Conservation (phyloP, 2,329 filamentous ascomycete genomes). For the Fulvia fulva region DNA sequence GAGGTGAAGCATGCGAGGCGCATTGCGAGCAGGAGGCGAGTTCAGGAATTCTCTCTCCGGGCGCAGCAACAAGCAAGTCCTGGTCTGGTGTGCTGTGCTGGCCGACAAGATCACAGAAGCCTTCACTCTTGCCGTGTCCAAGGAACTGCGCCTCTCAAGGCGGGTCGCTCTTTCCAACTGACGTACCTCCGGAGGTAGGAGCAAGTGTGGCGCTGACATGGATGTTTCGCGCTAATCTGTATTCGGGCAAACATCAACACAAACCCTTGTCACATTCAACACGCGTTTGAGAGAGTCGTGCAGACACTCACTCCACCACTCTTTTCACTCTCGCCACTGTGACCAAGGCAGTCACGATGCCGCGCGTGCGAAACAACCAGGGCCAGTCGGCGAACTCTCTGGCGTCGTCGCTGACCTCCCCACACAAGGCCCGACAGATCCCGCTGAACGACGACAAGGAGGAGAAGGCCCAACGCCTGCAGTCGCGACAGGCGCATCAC, state of each 20-base stretch:
- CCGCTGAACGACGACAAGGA: constrained; percentile 92
- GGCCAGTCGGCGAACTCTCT: constrained; percentile 43
- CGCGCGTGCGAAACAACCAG: constrained; percentile 40
- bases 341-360: constrained; percentile 25
- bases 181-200: background rate
- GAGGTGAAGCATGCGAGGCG: background rate
- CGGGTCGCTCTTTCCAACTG: background rate
- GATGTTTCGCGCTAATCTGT: background rate
- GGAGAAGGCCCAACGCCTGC: constrained; percentile 83
- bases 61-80: background rate
- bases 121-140: background rate
- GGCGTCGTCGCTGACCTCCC: constrained; percentile 38
- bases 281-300: background rate
- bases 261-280: background rate
- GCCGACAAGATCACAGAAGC: background rate
- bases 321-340: background rate
- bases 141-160: background rate
- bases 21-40: background rate
- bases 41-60: background rate
- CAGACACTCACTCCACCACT: background rate
- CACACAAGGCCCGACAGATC: constrained; percentile 61
- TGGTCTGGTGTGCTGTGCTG: background rate
- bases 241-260: background rate
- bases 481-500: constrained; percentile 82
- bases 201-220: background rate